Conservation (phyloP, 2,329 filamentous ascomycete genomes). For the Sclerotinia sclerotiorum region DNA sequence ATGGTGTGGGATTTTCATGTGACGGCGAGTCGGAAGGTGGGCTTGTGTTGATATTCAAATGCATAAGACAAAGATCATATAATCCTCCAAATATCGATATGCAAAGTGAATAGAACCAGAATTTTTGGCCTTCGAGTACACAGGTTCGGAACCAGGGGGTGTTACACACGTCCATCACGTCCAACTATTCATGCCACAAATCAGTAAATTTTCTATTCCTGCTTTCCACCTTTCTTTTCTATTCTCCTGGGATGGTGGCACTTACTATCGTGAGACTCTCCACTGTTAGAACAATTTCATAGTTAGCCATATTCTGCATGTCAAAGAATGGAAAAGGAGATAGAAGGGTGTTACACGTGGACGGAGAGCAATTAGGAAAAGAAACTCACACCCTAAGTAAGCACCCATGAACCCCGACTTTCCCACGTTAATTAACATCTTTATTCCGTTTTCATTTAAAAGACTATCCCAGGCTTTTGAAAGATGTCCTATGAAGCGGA, state of each 20-base stretch:
- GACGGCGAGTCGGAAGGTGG: not conserved
- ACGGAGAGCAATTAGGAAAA: not conserved
- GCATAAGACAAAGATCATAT: conserved; percentile 22
- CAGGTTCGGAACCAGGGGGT: conserved; percentile 48
- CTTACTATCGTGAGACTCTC: conserved; percentile 65
- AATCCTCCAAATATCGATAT: conserved; percentile 45
- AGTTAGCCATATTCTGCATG: not conserved
- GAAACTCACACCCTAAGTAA: conserved; percentile 53
- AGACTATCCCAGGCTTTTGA: conserved; percentile 50
- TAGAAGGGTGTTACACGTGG: no score
- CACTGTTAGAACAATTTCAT: conserved; percentile 39
- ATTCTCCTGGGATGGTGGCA: conserved; percentile 22
- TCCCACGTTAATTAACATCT: conserved; percentile 53
- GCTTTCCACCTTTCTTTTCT: not conserved
- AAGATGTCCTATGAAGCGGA: conserved; percentile 66
- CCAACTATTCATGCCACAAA: conserved; percentile 32
- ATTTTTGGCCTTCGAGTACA: conserved; percentile 61
- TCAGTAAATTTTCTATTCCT: conserved; percentile 1
- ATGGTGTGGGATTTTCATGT: not conserved
- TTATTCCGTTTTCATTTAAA: conserved; percentile 36
- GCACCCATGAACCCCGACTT: conserved; percentile 61
- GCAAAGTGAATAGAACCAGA: conserved; percentile 62
- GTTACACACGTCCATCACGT: conserved; percentile 52
- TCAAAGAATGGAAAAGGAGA: not conserved
- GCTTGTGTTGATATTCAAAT: no score